Conservation (phyloP, 768 basidiomycete species). For the Mycena crocata region DNA sequence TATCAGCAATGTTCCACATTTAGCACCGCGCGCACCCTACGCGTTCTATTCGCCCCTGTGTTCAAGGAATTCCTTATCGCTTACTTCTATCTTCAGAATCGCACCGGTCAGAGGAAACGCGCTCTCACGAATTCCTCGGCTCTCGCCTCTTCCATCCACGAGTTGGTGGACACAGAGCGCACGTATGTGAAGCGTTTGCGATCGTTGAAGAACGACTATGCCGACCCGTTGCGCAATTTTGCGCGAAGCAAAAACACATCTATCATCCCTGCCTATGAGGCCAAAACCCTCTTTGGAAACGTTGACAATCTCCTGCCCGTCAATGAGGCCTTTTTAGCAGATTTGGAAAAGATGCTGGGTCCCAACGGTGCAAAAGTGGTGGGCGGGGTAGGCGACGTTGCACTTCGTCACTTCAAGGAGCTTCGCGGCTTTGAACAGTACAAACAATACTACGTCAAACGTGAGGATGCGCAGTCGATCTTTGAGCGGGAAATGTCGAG, state of each 20-base stretch:
- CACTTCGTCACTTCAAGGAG: slow-evolving; percentile 87
- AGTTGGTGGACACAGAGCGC: slow-evolving; percentile 89
- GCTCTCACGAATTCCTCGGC: slow-evolving; percentile 73
- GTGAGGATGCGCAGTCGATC: slow-evolving; percentile 91
- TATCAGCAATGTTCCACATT: slow-evolving; percentile 12
- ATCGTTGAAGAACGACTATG: slow-evolving; percentile 89
- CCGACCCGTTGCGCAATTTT: slow-evolving; percentile 90
- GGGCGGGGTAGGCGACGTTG: slow-evolving; percentile 85
- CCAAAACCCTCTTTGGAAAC: slow-evolving; percentile 94
- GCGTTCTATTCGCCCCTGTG: slow-evolving; percentile 7
- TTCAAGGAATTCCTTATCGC: slow-evolving; percentile 11
- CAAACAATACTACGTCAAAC: slow-evolving; percentile 89
- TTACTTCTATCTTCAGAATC: slow-evolving; percentile 45
- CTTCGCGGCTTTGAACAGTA: slow-evolving; percentile 90
- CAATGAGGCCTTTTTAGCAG: slow-evolving; percentile 87
- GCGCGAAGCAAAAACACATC: slow-evolving; percentile 86
- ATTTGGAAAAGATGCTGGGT: slow-evolving; percentile 83
- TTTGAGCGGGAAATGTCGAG: slow-evolving; percentile 87
- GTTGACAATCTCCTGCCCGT: slow-evolving; percentile 89
- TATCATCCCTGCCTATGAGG: slow-evolving; percentile 91
- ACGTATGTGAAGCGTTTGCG: slow-evolving; percentile 88
- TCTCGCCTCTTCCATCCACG: slow-evolving; percentile 81
- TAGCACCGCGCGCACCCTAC: not conserved
- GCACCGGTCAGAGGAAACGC: slow-evolving; percentile 62
- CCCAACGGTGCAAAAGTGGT: slow-evolving; percentile 67